A percentile compares a stretch with the other conserved stretches of the same genome.
phyloP scores from a whole-genome alignment of 2,329 filamentous ascomycete species.

The Xylaria digitata region DNA sequence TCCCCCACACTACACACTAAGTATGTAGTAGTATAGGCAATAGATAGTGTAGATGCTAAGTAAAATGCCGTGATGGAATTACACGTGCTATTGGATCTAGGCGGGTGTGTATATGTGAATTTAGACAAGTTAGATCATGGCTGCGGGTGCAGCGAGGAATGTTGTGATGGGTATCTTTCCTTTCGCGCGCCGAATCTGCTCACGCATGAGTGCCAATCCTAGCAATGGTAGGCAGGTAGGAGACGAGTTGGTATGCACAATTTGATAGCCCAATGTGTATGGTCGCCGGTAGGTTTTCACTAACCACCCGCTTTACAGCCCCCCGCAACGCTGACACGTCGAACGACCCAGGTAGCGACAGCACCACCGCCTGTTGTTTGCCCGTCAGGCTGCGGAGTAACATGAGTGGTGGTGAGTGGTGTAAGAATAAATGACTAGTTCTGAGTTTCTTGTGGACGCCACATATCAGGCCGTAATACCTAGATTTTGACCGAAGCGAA shows the following conservation, averaged over 20 bases:
- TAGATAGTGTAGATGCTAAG: background rate
- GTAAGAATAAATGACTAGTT: slow-evolving; percentile 21
- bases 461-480: slow-evolving; percentile 23
- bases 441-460: slow-evolving; percentile 14
- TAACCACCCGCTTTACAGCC: slow-evolving; percentile 6
- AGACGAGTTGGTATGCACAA: background rate
- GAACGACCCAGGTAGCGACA: slow-evolving; percentile 31
- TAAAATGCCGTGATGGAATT: slow-evolving; percentile 7
- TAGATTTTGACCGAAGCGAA: slow-evolving; percentile 13
- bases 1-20: no score
- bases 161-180: background rate
- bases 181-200: background rate
- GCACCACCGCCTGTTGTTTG: slow-evolving; percentile 28
- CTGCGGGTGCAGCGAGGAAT: slow-evolving; percentile 1
- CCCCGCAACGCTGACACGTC: slow-evolving; percentile 34
- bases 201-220: slow-evolving; percentile 2
- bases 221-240: background rate
- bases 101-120: background rate
- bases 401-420: background rate
- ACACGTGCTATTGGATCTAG: slow-evolving; percentile 5
- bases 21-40: no score
- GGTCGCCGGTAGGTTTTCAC: background rate
- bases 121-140: slow-evolving; percentile 1
- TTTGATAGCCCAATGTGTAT: slow-evolving; percentile 4
- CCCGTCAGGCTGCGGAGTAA: slow-evolving; percentile 18